A percentile compares a stretch with the other conserved stretches of the same genome.
phyloP scores from a whole-genome alignment of 768 basidiomycete species.

The Boletus patriciae region DNA sequence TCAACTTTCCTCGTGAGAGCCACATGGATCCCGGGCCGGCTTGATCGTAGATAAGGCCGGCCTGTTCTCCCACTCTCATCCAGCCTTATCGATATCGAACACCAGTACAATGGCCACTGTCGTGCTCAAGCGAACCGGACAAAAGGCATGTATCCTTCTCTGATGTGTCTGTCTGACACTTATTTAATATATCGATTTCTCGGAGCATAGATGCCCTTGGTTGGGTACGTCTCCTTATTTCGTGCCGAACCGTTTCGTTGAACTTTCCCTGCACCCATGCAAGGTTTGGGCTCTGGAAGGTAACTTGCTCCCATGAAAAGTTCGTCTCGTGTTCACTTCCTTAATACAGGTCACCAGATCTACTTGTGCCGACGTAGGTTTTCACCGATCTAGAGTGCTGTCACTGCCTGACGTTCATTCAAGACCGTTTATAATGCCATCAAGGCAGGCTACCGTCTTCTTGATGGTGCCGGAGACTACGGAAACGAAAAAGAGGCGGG shows the following conservation, averaged over 20 bases:
- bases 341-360: conserved; percentile 52
- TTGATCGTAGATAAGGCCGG: conserved; percentile 7
- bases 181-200: background rate
- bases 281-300: conserved; percentile 76
- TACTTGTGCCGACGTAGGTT: conserved; percentile 57
- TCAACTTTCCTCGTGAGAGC: background rate
- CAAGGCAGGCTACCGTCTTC: conserved; percentile 81
- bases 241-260: background rate
- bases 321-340: background rate
- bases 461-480: conserved; percentile 86
- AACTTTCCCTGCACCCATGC: conserved; percentile 1
- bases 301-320: conserved; percentile 21
- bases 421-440: conserved; percentile 84
- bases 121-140: conserved; percentile 57
- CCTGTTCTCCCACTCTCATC: conserved; percentile 6
- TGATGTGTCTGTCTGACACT: background rate
- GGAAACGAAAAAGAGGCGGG: conserved; percentile 89
- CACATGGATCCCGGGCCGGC: conserved; percentile 14
- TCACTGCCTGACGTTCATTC: conserved; percentile 2
- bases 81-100: conserved; percentile 14
- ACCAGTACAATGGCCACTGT: conserved; percentile 47
- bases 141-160: conserved; percentile 43
- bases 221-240: conserved; percentile 47
- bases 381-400: background rate
- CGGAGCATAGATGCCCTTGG: conserved; percentile 60